Base-by-base conservation (phyloP, 495 filamentous ascomycete species). In the Parathielavia appendiculata region DNA sequence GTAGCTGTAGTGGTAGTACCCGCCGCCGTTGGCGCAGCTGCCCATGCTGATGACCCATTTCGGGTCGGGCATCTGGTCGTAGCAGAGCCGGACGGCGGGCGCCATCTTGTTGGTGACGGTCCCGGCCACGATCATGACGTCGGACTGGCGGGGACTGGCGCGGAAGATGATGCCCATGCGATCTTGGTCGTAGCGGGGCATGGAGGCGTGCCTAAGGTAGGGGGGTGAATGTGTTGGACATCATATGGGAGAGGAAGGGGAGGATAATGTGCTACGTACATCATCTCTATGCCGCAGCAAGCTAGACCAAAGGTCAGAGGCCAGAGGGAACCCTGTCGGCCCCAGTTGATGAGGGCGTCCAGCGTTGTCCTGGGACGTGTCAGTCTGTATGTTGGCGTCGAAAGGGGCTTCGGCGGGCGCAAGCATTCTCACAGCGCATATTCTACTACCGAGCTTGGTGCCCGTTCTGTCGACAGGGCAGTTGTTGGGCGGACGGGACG, bases 91-190 rank as follows among this genome's bases (percentile, higher is more conserved):
- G 69, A 97, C 80, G 43, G 92, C 92, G 30, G 91, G 89, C 6
- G 92, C 92, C 92, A 97, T 97, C 81, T 97, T 97, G 78, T 97
- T 97, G 40, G 92, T 97, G 62, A 97, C 78, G 0, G 92, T 97
- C 41, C 92, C 92, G 26, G 92, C 92, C 16, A 97, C 92, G 69
- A 97, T 97, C 92, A 97, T 97, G 61, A 97, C 90, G 75, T 97
- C 92, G 49, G 89, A 92, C 76, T 97, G 92, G 23, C 92, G 89
- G 1, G 92, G 92, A 20, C 90, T 95, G 59, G 91, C 92, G 64
- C 92, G 86, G 85, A 97, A 97, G 71, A 97, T 97, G 71, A 97
- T 97, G 66, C 92, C 92, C 32, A 95, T 80, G 4, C 92, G 83
- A 80, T 97, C 92, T 67, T 96, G 91, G 71, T 97, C 92, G 77